Evolutionary conservation across 2,329 filamentous ascomycete species (phyloP), one percentile per base, ranked within the genome.

Genomic region (Zymoseptoria pseudotritici): DNA sequence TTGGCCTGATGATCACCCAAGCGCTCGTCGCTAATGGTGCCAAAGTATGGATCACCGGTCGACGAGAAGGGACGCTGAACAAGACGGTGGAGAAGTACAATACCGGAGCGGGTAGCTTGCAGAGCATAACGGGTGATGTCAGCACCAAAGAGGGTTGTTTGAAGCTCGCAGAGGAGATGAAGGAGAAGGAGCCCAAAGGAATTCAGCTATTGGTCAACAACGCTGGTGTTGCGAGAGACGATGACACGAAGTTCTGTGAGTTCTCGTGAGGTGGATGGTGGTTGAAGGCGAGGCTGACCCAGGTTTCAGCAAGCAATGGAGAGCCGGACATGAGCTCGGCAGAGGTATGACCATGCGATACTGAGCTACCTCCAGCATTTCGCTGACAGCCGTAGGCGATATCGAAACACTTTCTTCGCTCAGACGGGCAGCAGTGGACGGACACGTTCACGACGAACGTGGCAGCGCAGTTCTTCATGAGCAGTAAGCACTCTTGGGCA

Each of bases 161-260:
- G 55, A 70, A 73, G 20, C 69, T 78, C 11, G 75, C 74, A 50
- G 71, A 75, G 46, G 74, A 77, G 58, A 65, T 79, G 10, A 67
- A 69, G 54, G 61, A 73, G 59, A 78, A 79, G 60, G 82, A 84
- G 65, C 53, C 78, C 1, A 76, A 78, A 7, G 81, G 81, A 3
- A 79, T 84, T 29, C 80, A 84, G 58, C 67, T 84, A 53, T 74
- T 83, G 6, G 78, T 83, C 20, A 82, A 82, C 68, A 82, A 82
- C 57, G 80, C 80, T 8, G 80, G 81, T 1, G 76, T 83, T 58
- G 80, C 81, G 13, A 73, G 75, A 31, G 82, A 84, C 63, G 76
- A 81, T 51, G 74, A 75, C 55, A 83, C 80, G 1, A 78, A 77
- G 56, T 82, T 78, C 66, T 79, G 76, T 54, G 59, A 20, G 65